Evolutionary conservation across 1,139 yeast species (phyloP), one percentile per base, ranked within the genome.

Genomic region (Saccharomycopsis phalli): DNA sequence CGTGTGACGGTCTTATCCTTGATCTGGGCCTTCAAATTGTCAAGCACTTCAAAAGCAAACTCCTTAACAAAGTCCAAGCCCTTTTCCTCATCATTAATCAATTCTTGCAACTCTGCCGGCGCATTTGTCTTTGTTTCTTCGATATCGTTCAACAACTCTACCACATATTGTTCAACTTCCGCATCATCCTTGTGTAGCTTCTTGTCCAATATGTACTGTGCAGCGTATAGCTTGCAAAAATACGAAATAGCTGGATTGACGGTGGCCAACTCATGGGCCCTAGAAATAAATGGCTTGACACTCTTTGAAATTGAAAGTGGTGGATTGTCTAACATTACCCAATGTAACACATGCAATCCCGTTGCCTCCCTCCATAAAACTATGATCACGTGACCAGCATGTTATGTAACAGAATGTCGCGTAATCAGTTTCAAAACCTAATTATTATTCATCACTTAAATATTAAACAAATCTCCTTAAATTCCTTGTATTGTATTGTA

Each of bases 1-100:
- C 56, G 60, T 1, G 63, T 51, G 2, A 63, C 56, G 3, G 52
- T 51, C 40, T 66, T 66, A 32, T 54, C 56, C 13, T 62, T 58
- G 11, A 74, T 62, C 31, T 71, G 74, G 14, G 54, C 53, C 37
- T 70, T 68, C 1, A 73, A 71, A 25, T 68, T 65, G 41, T 73
- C 76, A 57, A 80, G 80, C 28, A 86, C 66, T 46, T 69, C 68
- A 53, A 71, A 67, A 3, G 79, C 71, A 59, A 86, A 84, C 38
- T 68, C 65, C 50, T 75, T 66, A 2, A 81, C 76, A 32, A 78
- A 69, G 10, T 73, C 71, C 42, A 72, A 61, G 3, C 86, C 73
- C 13, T 74, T 61, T 13, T 68, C 70, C 48, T 73, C 74, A 50
- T 80, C 83, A 25, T 59, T 61, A 37, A 83, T 62, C 4, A 81